A percentile compares a stretch with the other conserved stretches of the same genome.
Evolutionary conservation across 1,284 basidiomycete species (phyloP).

Genomic region (Heliocybe sulcata): DNA sequence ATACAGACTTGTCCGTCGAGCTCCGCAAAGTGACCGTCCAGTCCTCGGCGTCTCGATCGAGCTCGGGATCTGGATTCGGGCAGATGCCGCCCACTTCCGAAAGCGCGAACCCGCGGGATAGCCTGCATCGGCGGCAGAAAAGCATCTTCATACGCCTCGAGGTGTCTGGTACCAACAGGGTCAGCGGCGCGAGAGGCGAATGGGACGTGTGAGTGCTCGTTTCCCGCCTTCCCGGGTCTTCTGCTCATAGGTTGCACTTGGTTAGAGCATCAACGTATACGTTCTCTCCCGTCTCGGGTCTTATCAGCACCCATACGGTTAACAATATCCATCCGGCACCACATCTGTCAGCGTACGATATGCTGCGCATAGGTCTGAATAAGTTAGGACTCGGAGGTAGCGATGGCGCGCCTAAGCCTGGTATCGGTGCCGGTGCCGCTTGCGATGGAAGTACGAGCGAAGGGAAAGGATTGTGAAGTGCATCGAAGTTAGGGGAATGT

Average conservation of each 20-base stretch:
- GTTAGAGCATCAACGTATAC: conserved; percentile 64
- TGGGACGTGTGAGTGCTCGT: conserved; percentile 69
- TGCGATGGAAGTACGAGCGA: too few species aligned
- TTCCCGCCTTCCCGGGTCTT: conserved; percentile 1
- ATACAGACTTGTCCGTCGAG: conserved; percentile 53
- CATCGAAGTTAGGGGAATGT: too few species aligned
- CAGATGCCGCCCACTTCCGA: conserved; percentile 5
- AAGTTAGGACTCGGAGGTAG: conserved; percentile 7
- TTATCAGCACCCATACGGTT: conserved; percentile 54
- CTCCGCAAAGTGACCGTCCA: conserved; percentile 27
- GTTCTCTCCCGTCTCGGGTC: conserved; percentile 59
- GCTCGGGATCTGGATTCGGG: conserved; percentile 24
- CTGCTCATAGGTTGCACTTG: not conserved
- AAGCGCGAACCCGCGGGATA: conserved; percentile 4
- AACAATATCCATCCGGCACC: conserved; percentile 71
- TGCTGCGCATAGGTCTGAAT: conserved; percentile 40
- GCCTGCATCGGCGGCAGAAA: conserved; percentile 30
- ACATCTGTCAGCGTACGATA: conserved; percentile 61
- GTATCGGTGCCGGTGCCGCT: conserved; percentile 12
- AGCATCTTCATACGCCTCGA: conserved; percentile 44
- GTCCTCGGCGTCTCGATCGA: not conserved
- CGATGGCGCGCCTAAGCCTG: not conserved
- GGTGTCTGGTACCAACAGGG: conserved; percentile 50
- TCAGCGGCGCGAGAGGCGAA: conserved; percentile 49
- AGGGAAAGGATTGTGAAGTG: conserved; percentile 4